Conservation (phyloP, 306 rosid species). For the Rosa lucieae region DNA sequence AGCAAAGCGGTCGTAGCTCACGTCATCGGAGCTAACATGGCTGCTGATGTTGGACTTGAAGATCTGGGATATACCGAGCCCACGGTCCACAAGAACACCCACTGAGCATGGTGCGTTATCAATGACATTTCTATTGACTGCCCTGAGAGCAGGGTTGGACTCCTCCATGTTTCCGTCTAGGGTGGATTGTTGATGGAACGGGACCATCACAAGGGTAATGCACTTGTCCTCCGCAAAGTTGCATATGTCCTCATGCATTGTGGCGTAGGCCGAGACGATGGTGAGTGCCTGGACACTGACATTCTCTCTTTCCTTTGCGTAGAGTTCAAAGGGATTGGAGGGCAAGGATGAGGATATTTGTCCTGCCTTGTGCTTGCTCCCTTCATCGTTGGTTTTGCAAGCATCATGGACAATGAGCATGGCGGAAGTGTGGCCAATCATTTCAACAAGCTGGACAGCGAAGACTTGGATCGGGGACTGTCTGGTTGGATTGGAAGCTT, state of each 20-base stretch:
- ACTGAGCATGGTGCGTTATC: conserved; percentile 36
- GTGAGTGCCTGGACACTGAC: conserved; percentile 36
- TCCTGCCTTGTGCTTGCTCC: not conserved
- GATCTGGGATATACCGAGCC: conserved; percentile 6
- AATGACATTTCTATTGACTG: conserved; percentile 30
- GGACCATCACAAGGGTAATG: conserved; percentile 33
- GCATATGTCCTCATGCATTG: conserved; percentile 49
- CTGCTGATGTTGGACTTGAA: not conserved
- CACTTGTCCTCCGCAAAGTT: conserved; percentile 41
- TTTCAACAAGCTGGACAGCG: conserved; percentile 47
- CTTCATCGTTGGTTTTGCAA: conserved; percentile 12
- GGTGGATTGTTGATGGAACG: conserved; percentile 28
- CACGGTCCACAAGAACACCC: conserved; percentile 38
- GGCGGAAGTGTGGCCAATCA: conserved; percentile 35
- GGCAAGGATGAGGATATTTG: not conserved
- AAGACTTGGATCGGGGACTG: conserved; percentile 35
- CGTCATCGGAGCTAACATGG: not conserved
- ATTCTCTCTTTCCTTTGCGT: conserved; percentile 9
- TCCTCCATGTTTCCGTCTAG: conserved; percentile 31
- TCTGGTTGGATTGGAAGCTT: conserved; percentile 37
- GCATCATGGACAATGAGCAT: conserved; percentile 50
- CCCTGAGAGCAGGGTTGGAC: conserved; percentile 27
- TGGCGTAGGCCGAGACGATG: conserved; percentile 38
- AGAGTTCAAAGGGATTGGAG: conserved; percentile 23
- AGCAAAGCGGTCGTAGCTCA: conserved; percentile 17